A percentile compares a stretch with the other conserved stretches of the same genome.
phyloP scores from a whole-genome alignment of 768 basidiomycete genomes.

The Boletus rubescentipes region DNA sequence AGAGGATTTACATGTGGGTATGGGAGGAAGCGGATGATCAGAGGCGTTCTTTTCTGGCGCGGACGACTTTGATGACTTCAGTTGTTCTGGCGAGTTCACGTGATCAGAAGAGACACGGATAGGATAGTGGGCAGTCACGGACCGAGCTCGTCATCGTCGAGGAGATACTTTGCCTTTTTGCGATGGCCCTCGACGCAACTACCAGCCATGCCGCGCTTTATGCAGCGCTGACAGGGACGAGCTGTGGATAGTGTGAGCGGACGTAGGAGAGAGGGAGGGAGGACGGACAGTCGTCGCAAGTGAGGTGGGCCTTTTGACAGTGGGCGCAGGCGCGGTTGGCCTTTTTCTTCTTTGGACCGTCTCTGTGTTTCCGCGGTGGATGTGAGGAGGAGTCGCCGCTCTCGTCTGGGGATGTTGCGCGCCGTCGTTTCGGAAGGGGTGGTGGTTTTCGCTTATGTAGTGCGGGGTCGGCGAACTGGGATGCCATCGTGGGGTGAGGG shows the following conservation, averaged over 20 bases:
- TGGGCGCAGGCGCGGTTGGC: slow-evolving; percentile 91
- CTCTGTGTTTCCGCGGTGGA: slow-evolving; percentile 55
- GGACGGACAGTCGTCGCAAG: slow-evolving; percentile 93
- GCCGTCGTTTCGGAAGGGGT: slow-evolving; percentile 53
- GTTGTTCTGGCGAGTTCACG: slow-evolving; percentile 37
- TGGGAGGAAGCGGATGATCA: slow-evolving; percentile 28
- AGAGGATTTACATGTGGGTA: slow-evolving; percentile 32
- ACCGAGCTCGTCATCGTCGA: slow-evolving; percentile 94
- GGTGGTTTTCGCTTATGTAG: slow-evolving; percentile 39
- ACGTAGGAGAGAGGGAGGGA: slow-evolving; percentile 1
- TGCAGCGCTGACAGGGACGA: slow-evolving; percentile 93
- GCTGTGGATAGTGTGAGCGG: slow-evolving; percentile 47
- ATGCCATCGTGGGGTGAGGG: neutral
- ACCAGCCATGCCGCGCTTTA: slow-evolving; percentile 87
- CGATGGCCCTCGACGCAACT: slow-evolving; percentile 93
- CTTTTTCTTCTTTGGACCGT: slow-evolving; percentile 92
- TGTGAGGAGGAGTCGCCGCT: slow-evolving; percentile 47
- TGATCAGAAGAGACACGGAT: slow-evolving; percentile 20
- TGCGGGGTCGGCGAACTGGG: neutral
- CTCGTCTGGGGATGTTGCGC: slow-evolving; percentile 59
- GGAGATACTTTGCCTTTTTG: slow-evolving; percentile 97
- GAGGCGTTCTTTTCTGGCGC: slow-evolving; percentile 27
- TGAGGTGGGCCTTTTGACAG: slow-evolving; percentile 96
- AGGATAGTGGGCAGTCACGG: slow-evolving; percentile 21
- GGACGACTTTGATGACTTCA: slow-evolving; percentile 35